phyloP scores from a whole-genome alignment of 2,329 filamentous ascomycete genomes.

The Ophiostoma novo-ulmi region DNA sequence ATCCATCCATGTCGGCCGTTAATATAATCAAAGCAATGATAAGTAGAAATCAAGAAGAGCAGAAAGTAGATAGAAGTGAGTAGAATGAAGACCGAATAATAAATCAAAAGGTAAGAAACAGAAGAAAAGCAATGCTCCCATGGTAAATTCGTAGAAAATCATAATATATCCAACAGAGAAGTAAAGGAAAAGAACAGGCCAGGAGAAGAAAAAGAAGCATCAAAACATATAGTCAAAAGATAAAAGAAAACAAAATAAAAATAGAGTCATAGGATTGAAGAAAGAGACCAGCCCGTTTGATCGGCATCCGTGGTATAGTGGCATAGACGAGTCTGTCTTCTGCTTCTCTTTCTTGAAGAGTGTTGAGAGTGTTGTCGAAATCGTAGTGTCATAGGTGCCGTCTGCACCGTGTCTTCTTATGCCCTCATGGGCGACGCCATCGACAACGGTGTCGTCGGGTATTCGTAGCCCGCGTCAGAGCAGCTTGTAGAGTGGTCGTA shows the following conservation, averaged over 20 bases:
- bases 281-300: slow-evolving; percentile 21
- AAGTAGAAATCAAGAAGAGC: background rate
- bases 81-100: background rate
- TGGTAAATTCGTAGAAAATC: slow-evolving; percentile 2
- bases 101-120: background rate
- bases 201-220: background rate
- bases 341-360: slow-evolving; percentile 1
- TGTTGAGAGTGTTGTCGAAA: background rate
- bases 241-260: background rate
- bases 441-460: slow-evolving; percentile 67
- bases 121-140: background rate
- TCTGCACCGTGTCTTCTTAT: background rate
- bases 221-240: background rate
- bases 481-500: slow-evolving; percentile 63
- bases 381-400: background rate
- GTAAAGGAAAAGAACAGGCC: background rate
- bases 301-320: slow-evolving; percentile 1
- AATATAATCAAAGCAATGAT: background rate
- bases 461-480: slow-evolving; percentile 56
- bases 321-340: slow-evolving; percentile 3
- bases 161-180: background rate
- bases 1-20: slow-evolving; percentile 1
- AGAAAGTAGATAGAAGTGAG: background rate
- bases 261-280: background rate
- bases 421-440: slow-evolving; percentile 58